Evolutionary conservation across 306 rosid genomes (phyloP).

Genomic region (Lablab purpureus): DNA sequence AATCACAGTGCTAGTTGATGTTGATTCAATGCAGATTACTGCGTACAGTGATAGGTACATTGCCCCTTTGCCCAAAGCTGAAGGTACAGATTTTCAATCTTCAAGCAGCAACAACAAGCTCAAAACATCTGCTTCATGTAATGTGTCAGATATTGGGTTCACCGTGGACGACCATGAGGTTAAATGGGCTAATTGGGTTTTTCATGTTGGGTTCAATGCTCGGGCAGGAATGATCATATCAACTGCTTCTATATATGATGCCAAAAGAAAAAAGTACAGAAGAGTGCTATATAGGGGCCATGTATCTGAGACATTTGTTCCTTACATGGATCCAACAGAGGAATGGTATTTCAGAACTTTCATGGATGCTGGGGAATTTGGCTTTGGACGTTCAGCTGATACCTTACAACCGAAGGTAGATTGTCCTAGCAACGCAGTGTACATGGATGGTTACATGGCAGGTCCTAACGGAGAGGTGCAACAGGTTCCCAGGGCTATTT

Average conservation of each 20-base stretch:
- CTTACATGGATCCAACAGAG: constrained; percentile 79
- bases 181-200: constrained; percentile 83
- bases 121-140: constrained; percentile 39
- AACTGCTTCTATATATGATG: constrained; percentile 80
- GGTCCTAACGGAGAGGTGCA: constrained; percentile 74
- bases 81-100: constrained; percentile 70
- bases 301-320: constrained; percentile 89
- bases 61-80: constrained; percentile 77
- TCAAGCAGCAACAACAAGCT: constrained; percentile 32
- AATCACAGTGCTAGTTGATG: constrained; percentile 64
- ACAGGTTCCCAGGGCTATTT: constrained; percentile 71
- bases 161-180: constrained; percentile 59
- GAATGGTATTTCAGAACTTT: constrained; percentile 94
- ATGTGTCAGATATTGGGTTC: constrained; percentile 54
- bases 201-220: constrained; percentile 84
- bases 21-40: constrained; percentile 73
- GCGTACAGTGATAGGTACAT: constrained; percentile 64
- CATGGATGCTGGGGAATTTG: constrained; percentile 88
- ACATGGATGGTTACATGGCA: constrained; percentile 74
- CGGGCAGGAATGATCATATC: constrained; percentile 81
- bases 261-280: constrained; percentile 49
- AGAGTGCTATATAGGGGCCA: constrained; percentile 85
- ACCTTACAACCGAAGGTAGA: constrained; percentile 68
- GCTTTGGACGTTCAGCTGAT: constrained; percentile 84
- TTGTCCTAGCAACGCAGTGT: constrained; percentile 77